These are phyloP conservation scores for Hydnum rufescens DNA, from an alignment of 768 basidiomycete genomes.

Conservation along the genomic window DNA sequence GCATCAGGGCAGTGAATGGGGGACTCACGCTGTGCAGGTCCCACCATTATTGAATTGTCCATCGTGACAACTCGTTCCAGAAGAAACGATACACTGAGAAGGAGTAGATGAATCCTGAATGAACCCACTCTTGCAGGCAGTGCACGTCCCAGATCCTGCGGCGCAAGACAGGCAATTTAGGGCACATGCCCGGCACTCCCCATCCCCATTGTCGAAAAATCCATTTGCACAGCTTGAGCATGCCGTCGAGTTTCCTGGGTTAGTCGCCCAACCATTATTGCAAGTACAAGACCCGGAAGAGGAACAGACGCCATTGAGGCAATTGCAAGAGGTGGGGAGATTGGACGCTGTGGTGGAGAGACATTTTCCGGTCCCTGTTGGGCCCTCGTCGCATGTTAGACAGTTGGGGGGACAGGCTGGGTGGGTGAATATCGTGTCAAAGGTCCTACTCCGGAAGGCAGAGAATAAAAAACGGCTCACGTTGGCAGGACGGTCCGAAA, in stretches of 20 bases:
- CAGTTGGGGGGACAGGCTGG: conserved; percentile 46
- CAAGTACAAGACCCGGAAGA: conserved; percentile 52
- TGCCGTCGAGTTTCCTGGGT: conserved; percentile 17
- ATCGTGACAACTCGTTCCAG: conserved; percentile 37
- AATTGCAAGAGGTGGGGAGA: conserved; percentile 52
- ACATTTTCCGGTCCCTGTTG: conserved; percentile 58
- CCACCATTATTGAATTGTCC: conserved; percentile 39
- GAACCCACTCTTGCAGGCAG: conserved; percentile 49
- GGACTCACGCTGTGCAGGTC: conserved; percentile 22
- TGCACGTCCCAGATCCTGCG: conserved; percentile 46
- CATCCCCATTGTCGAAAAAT: conserved; percentile 49
- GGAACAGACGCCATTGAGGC: conserved; percentile 60
- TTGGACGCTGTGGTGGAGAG: conserved; percentile 30
- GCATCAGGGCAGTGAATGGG: too few species aligned
- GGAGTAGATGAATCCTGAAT: conserved; percentile 44
- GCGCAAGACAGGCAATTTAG: conserved; percentile 55
- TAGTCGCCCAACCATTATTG: conserved; percentile 48
- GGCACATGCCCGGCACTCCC: conserved; percentile 65
- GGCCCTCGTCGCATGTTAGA: conserved; percentile 54
- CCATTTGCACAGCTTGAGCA: conserved; percentile 58
- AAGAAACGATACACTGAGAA: conserved; percentile 38
- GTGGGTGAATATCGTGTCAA: background rate
- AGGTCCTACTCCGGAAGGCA: background rate
- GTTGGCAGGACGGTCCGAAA: conserved; percentile 52
- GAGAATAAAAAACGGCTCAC: conserved; percentile 5